Percentiles rank a stretch among this genome's conserved stretches.
phyloP scores from a whole-genome alignment of 2,329 filamentous ascomycete species.

The Immersiporthe knoxdaviesiana region DNA sequence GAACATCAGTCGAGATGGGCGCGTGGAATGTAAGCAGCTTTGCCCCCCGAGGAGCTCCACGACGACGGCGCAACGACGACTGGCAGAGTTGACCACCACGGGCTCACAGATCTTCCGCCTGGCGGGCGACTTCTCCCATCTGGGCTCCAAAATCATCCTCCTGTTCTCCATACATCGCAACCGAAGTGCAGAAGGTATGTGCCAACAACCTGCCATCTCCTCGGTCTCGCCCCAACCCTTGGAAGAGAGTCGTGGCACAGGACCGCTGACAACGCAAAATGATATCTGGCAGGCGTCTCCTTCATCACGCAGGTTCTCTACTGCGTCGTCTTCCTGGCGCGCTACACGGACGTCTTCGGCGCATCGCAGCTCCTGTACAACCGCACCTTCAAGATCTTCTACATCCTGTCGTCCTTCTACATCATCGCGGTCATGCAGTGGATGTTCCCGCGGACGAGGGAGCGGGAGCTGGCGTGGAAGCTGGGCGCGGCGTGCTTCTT shows the following conservation, averaged over 20 bases:
- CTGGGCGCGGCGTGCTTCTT: slow-evolving; percentile 72
- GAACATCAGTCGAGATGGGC: slow-evolving; percentile 20
- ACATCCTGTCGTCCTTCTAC: slow-evolving; percentile 81
- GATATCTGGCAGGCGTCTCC: slow-evolving; percentile 69
- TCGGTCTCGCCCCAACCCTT: neutral
- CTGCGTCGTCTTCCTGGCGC: slow-evolving; percentile 79
- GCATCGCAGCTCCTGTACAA: slow-evolving; percentile 64
- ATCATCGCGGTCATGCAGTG: slow-evolving; percentile 87
- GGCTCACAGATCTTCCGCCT: slow-evolving; percentile 69
- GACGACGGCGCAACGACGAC: neutral
- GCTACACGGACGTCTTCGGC: slow-evolving; percentile 81
- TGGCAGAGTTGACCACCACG: slow-evolving; percentile 1
- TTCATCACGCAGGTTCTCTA: slow-evolving; percentile 91
- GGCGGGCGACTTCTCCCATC: slow-evolving; percentile 81
- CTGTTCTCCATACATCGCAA: slow-evolving; percentile 91
- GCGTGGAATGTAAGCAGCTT: slow-evolving; percentile 33
- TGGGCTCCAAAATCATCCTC: slow-evolving; percentile 84
- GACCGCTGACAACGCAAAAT: slow-evolving; percentile 30
- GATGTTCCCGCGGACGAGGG: slow-evolving; percentile 82
- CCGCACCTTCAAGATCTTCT: slow-evolving; percentile 85
- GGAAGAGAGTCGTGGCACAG: neutral
- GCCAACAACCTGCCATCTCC: neutral
- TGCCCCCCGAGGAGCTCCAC: no score
- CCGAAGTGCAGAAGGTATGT: slow-evolving; percentile 76
- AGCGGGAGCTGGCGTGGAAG: slow-evolving; percentile 93